Conservation (phyloP, 2,329 filamentous ascomycete species). For the Scedosporium minutisporum region DNA sequence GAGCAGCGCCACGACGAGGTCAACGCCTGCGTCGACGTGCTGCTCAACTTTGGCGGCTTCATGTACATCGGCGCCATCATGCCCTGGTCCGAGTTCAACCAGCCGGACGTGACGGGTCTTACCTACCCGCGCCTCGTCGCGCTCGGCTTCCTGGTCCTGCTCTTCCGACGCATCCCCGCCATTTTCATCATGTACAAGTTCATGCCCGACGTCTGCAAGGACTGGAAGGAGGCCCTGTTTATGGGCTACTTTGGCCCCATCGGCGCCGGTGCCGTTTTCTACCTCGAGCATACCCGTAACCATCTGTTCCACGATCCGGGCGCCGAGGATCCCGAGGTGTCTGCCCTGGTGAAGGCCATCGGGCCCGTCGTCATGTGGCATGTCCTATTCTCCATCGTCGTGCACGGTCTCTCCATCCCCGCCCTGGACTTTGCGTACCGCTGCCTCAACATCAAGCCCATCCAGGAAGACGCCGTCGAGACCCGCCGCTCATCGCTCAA, state of each 20-base stretch:
- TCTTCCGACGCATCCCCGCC: conserved; percentile 48
- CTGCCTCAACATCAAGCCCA: conserved; percentile 27
- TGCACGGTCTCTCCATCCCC: conserved; percentile 39
- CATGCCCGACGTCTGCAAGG: conserved; percentile 40
- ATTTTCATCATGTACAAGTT: conserved; percentile 44
- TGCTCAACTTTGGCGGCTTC: conserved; percentile 52
- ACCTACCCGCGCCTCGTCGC: conserved; percentile 38
- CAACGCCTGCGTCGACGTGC: conserved; percentile 46
- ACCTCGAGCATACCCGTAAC: conserved; percentile 41
- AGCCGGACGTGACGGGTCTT: conserved; percentile 40
- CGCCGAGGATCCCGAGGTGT: conserved; percentile 24
- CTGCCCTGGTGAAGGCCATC: conserved; percentile 25
- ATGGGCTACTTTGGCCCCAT: conserved; percentile 68
- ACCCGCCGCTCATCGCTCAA: conserved; percentile 27
- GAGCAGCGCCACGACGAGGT: conserved; percentile 50
- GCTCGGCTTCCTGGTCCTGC: conserved; percentile 40
- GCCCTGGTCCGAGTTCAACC: conserved; percentile 45
- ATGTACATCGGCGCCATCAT: conserved; percentile 48
- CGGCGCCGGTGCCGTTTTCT: conserved; percentile 67
- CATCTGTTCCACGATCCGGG: conserved; percentile 28
- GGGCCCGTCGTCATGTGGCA: conserved; percentile 31
- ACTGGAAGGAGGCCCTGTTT: conserved; percentile 49
- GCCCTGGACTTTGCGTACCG: conserved; percentile 28
- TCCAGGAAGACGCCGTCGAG: conserved; percentile 30
- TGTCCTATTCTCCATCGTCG: conserved; percentile 30